Evolutionary conservation across 345 rosid species (phyloP).

Genomic region (Raphanus raphanistrum): DNA sequence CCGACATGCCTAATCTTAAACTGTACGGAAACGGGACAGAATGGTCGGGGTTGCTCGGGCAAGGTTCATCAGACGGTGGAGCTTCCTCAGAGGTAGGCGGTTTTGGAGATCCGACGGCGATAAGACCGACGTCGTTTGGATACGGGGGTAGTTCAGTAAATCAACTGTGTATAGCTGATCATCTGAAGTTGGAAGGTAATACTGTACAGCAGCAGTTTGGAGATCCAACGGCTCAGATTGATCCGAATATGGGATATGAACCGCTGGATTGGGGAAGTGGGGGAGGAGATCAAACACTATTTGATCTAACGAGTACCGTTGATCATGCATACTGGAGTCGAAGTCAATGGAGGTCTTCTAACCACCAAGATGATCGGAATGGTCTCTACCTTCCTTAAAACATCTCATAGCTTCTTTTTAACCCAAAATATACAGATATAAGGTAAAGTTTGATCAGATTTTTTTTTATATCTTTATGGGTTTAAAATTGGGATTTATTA

Average conservation of each 20-base stretch:
- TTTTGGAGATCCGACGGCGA: slow-evolving; percentile 50
- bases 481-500: slow-evolving; percentile 18
- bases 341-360: slow-evolving; percentile 59
- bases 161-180: slow-evolving; percentile 28
- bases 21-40: slow-evolving; percentile 43
- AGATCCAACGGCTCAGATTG: slow-evolving; percentile 51
- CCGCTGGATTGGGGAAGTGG: slow-evolving; percentile 75
- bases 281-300: slow-evolving; percentile 59
- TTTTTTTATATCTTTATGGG: slow-evolving; percentile 28
- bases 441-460: slow-evolving; percentile 29
- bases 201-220: slow-evolving; percentile 40
- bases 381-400: slow-evolving; percentile 70
- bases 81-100: slow-evolving; percentile 63
- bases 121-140: slow-evolving; percentile 46
- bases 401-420: slow-evolving; percentile 32
- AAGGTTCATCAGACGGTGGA: slow-evolving; percentile 58
- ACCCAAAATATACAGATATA: slow-evolving; percentile 19
- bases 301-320: slow-evolving; percentile 60
- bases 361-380: slow-evolving; percentile 58
- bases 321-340: slow-evolving; percentile 89
- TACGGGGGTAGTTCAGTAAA: slow-evolving; percentile 39
- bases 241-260: slow-evolving; percentile 55
- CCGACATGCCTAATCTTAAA: slow-evolving; percentile 37
- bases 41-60: slow-evolving; percentile 50
- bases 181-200: slow-evolving; percentile 38